Percentiles rank a stretch among this genome's conserved stretches.
phyloP scores from a whole-genome alignment of 2,329 filamentous ascomycete genomes.

The Colletotrichum australisinense region DNA sequence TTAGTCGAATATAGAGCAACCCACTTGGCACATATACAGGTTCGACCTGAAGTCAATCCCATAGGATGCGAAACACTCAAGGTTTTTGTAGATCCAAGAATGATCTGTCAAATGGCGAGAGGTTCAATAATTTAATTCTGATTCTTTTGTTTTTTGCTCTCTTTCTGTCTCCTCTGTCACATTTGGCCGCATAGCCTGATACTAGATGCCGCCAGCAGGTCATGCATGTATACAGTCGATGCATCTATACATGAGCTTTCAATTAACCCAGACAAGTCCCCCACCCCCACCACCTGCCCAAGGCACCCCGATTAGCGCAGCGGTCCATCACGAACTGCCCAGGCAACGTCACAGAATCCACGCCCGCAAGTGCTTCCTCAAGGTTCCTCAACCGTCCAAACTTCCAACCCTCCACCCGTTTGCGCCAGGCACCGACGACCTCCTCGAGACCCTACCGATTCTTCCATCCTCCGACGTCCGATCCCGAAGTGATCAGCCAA shows the following conservation, averaged over 20 bases:
- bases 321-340: slow-evolving; percentile 32
- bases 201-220: too few species aligned
- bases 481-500: neutral
- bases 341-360: slow-evolving; percentile 35
- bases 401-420: slow-evolving; percentile 1
- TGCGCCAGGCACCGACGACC: slow-evolving; percentile 27
- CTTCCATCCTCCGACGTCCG: slow-evolving; percentile 4
- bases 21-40: neutral
- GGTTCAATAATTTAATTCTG: too few species aligned
- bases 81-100: neutral
- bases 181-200: too few species aligned
- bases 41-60: neutral
- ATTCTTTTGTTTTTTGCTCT: too few species aligned
- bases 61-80: neutral
- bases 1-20: slow-evolving; percentile 2
- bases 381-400: neutral
- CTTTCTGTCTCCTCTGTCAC: too few species aligned
- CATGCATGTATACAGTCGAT: neutral
- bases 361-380: slow-evolving; percentile 24
- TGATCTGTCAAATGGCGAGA: too few species aligned
- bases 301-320: slow-evolving; percentile 23
- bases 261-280: neutral
- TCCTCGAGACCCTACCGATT: neutral
- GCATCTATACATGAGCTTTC: neutral
- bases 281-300: slow-evolving; percentile 32